A percentile compares a stretch with the other conserved stretches of the same genome.
phyloP scores from a whole-genome alignment of 768 basidiomycete species.

The Coprinopsis cinerea region DNA sequence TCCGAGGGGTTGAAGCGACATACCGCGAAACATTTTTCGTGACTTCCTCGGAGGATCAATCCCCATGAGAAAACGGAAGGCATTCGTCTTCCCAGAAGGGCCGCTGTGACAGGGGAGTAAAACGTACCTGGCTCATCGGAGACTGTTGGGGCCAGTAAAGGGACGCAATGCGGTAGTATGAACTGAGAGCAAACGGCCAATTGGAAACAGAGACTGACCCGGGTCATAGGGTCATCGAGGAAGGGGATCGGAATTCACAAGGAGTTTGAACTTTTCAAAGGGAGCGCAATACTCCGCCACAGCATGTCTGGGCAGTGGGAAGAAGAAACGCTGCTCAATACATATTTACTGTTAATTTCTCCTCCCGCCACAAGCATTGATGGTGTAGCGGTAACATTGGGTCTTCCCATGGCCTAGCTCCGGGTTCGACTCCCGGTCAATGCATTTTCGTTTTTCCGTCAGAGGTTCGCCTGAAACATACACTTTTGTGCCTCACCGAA shows the following conservation, averaged over 20 bases:
- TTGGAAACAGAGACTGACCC: too few relatives aligned
- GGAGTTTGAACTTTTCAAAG: too few relatives aligned
- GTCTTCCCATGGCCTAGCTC: constrained; percentile 70
- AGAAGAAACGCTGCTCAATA: too few relatives aligned
- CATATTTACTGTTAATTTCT: background rate
- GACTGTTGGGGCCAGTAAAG: too few relatives aligned
- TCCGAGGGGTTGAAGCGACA: background rate
- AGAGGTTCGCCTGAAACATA: background rate
- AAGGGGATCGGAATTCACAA: too few relatives aligned
- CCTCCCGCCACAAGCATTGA: constrained; percentile 25
- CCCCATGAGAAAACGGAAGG: background rate
- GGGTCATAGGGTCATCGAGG: too few relatives aligned
- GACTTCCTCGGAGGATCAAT: background rate
- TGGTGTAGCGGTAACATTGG: constrained; percentile 70
- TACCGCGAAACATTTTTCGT: background rate
- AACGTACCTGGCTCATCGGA: too few relatives aligned
- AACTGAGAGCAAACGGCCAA: too few relatives aligned
- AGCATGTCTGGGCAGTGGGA: too few relatives aligned
- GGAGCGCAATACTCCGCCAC: too few relatives aligned
- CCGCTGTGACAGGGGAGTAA: background rate
- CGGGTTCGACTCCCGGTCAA: constrained; percentile 52
- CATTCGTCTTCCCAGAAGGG: background rate
- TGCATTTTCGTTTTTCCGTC: constrained; percentile 22
- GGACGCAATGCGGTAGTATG: too few relatives aligned
- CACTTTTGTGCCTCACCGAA: background rate